These are phyloP conservation scores for Entonaema liquescens DNA, from an alignment of 495 filamentous ascomycete species.

Conservation along the genomic window DNA sequence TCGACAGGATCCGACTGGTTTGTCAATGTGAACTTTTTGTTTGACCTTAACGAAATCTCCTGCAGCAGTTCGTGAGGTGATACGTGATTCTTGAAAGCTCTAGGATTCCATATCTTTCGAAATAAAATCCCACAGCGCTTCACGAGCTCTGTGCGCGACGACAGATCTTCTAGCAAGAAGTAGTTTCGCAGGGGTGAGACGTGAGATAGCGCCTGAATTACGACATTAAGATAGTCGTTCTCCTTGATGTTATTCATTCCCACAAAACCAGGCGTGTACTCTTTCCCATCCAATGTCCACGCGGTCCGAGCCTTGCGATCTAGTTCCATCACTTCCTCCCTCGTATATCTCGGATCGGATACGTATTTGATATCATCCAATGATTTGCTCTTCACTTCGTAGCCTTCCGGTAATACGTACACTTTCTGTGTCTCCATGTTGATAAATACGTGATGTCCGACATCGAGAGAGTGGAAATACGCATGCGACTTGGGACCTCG, in stretches of 20 bases:
- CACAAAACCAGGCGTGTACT: slow-evolving; percentile 93
- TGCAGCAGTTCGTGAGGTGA: slow-evolving; percentile 97
- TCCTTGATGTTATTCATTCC: slow-evolving; percentile 99
- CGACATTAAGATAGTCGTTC: slow-evolving; percentile 98
- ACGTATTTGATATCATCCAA: slow-evolving; percentile 99
- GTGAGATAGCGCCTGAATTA: slow-evolving; percentile 93
- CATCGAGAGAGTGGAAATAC: slow-evolving; percentile 96
- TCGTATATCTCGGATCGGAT: slow-evolving; percentile 87
- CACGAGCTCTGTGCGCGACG: slow-evolving; percentile 61
- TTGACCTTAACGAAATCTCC: slow-evolving; percentile 87
- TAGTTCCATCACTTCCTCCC: slow-evolving; percentile 77
- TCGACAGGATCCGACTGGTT: slow-evolving; percentile 94
- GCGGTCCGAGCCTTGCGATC: slow-evolving; percentile 79
- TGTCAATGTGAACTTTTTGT: slow-evolving; percentile 91
- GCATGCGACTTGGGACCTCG: slow-evolving; percentile 93
- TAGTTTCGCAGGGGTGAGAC: slow-evolving; percentile 90
- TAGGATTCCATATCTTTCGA: slow-evolving; percentile 97
- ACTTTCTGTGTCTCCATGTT: slow-evolving; percentile 96
- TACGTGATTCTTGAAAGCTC: slow-evolving; percentile 96
- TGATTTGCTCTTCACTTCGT: slow-evolving; percentile 94
- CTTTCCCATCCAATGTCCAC: slow-evolving; percentile 80
- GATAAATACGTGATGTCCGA: slow-evolving; percentile 95
- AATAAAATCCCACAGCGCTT: slow-evolving; percentile 90
- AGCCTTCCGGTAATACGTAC: slow-evolving; percentile 95
- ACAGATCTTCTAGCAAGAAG: slow-evolving; percentile 85